Conservation (phyloP, 1,284 basidiomycete genomes). For the Golubevia pallescens region DNA sequence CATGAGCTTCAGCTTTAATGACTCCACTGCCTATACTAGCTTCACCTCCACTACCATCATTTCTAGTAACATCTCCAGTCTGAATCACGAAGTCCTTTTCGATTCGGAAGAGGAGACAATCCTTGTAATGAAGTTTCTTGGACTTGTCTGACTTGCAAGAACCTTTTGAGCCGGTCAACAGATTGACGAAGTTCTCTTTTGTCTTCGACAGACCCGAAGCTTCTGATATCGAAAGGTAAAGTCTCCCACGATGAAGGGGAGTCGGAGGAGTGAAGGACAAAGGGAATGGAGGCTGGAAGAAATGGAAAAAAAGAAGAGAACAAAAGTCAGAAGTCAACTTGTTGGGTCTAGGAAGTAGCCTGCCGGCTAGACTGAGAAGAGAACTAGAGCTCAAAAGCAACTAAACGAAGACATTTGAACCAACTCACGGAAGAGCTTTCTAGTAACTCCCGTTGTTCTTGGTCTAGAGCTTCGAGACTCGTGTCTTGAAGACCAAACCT, state of each 20-base stretch:
- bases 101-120: conserved; percentile 3
- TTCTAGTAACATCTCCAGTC: conserved; percentile 7
- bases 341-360: neutral
- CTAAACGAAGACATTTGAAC: neutral
- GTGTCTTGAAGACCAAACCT: neutral
- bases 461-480: neutral
- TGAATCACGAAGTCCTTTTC: conserved; percentile 8
- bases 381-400: neutral
- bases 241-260: neutral
- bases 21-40: conserved; percentile 1
- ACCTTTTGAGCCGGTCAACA: conserved; percentile 8
- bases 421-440: neutral
- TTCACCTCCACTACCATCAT: conserved; percentile 9
- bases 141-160: conserved; percentile 6
- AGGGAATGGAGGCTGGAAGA: no score
- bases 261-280: conserved; percentile 1
- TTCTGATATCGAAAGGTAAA: neutral
- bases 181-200: conserved; percentile 8
- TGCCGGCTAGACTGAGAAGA: neutral
- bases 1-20: conserved; percentile 10
- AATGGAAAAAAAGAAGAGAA: no score
- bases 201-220: conserved; percentile 5
- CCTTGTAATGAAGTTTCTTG: conserved; percentile 9
- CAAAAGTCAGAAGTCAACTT: no score
- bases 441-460: neutral